Base-by-base conservation (phyloP, 805 yeast species). In the Hanseniaspora hatyaiensis region DNA sequence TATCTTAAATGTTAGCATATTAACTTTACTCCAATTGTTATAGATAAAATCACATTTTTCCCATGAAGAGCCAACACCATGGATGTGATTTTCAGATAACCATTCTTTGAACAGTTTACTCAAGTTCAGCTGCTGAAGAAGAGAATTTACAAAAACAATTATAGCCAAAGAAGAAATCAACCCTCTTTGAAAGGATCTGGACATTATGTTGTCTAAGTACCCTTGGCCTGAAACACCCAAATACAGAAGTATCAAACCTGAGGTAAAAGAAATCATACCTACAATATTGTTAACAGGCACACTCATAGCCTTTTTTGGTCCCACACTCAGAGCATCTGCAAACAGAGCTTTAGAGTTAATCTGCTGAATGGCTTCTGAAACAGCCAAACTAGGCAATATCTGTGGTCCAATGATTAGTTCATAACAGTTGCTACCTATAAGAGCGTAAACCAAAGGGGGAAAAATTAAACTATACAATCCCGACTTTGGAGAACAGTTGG, bases 151-250 rank as follows among this genome's bases (percentile, higher is more conserved):
- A 32, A 48, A 42, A 3, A 48, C 46, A n/a, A 41, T 48, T 6
- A 48, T 30, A 12, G 51, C 51, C 37, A 48, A 37, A 8, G 47
- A 41, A 12, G 51, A 41, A 12, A 48, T 48, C 23, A 48, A 37
- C 6, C 51, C 51, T 30, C 51, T 41, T 41, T 48, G 51, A 31
- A 48, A 48, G 1, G 51, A 48, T 37, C 45, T 41, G 3, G 51
- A 48, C 47, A 48, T 36, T 6, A 41, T 36, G 18, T 48, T 48
- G 20, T 48, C 51, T 13, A 48, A 34, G 29, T 34, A 48, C 3
- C 51, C 51, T 23, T 48, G 40, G 4, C 34, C 34, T 2, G 42
- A 19, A 9, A 48, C 15, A 16, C 47, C 51, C 13, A 48, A 3
- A 29, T 41, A 42, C 6, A 48, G 11, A 13, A 48, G 15, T 8